Percentiles rank a stretch among this genome's conserved stretches.
Evolutionary conservation across 2,329 filamentous ascomycete species (phyloP).

Genomic region (Colletotrichum melonis): DNA sequence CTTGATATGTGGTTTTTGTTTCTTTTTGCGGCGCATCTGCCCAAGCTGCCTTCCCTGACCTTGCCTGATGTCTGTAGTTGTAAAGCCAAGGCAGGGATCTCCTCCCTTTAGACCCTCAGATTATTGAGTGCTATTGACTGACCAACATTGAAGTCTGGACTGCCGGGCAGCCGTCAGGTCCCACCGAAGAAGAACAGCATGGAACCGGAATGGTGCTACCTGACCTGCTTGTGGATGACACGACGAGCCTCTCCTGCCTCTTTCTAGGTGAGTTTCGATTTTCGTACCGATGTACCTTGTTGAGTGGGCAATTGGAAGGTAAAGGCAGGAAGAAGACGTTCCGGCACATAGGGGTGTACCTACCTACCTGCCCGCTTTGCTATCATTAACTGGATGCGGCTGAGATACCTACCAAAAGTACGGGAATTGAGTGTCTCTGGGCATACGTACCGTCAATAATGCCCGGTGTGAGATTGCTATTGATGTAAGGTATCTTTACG

Average conservation of each 20-base stretch:
- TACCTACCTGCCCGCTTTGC: background rate
- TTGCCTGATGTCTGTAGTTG: constrained; percentile 3
- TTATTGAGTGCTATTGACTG: background rate
- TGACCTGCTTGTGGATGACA: constrained; percentile 8
- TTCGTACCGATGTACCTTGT: background rate
- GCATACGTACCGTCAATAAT: background rate
- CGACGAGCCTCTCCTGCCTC: background rate
- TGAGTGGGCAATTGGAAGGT: background rate
- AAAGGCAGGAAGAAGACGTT: background rate
- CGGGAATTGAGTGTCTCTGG: background rate
- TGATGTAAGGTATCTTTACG: background rate
- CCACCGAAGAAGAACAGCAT: constrained; percentile 12
- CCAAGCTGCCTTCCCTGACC: constrained; percentile 8
- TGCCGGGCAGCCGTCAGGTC: background rate
- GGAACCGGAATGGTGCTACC: constrained; percentile 6
- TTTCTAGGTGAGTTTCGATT: background rate
- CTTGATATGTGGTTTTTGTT: background rate
- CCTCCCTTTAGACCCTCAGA: background rate
- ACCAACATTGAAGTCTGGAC: background rate
- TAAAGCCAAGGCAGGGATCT: background rate
- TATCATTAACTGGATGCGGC: background rate
- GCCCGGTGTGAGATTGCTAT: constrained; percentile 3
- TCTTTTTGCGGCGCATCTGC: background rate
- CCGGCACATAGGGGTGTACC: background rate
- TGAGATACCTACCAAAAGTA: background rate